phyloP scores from a whole-genome alignment of 202 grass and related monocot species.

The Thinopyrum obtusiflorum region DNA sequence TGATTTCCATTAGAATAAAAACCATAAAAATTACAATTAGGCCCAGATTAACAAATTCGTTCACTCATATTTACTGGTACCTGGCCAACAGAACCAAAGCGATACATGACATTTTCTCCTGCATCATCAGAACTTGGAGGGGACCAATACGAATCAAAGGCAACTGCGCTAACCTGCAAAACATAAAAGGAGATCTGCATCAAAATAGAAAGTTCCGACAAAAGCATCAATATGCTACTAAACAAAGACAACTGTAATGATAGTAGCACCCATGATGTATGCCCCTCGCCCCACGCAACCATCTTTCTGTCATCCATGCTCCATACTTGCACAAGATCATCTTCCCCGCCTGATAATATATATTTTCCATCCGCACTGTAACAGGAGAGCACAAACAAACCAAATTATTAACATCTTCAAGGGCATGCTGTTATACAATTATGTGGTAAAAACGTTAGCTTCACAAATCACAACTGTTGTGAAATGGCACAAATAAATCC shows the following conservation, averaged over 20 bases:
- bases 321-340: slow-evolving; percentile 98
- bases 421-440: background rate
- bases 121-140: slow-evolving; percentile 71
- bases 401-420: slow-evolving; percentile 22
- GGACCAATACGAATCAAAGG: slow-evolving; percentile 94
- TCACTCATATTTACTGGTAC: slow-evolving; percentile 40
- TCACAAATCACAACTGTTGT: background rate
- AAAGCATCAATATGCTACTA: slow-evolving; percentile 4
- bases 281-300: slow-evolving; percentile 91
- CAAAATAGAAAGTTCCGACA: slow-evolving; percentile 21
- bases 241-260: slow-evolving; percentile 24
- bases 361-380: slow-evolving; percentile 79
- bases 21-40: background rate
- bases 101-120: slow-evolving; percentile 84
- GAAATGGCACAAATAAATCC: slow-evolving; percentile 4
- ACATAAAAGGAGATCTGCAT: slow-evolving; percentile 31
- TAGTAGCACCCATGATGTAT: slow-evolving; percentile 94
- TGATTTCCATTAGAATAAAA: background rate
- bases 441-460: background rate
- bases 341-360: slow-evolving; percentile 88
- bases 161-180: slow-evolving; percentile 84
- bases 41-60: background rate
- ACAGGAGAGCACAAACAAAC: slow-evolving; percentile 22
- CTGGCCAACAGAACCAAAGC: slow-evolving; percentile 93
- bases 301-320: slow-evolving; percentile 93